phyloP scores from a whole-genome alignment of 2,329 filamentous ascomycete species.

The Calonectria hongkongensis region DNA sequence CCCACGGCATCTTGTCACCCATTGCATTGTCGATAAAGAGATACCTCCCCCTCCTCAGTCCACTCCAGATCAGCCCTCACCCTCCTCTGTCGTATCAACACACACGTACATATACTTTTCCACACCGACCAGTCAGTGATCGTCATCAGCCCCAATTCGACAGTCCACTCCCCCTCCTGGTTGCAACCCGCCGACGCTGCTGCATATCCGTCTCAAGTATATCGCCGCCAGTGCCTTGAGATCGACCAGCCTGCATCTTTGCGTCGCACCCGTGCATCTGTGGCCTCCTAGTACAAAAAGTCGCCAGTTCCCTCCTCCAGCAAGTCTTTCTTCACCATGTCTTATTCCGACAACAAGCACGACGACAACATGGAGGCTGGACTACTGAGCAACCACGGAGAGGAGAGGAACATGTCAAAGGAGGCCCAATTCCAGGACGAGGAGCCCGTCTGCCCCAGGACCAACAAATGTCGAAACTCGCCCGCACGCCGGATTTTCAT shows the following conservation, averaged over 20 bases:
- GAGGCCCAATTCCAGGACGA: conserved; percentile 53
- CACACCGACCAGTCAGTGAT: conserved; percentile 51
- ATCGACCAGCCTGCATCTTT: conserved; percentile 43
- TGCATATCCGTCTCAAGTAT: conserved; percentile 42
- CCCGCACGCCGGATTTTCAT: conserved; percentile 51
- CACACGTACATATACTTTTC: conserved; percentile 16
- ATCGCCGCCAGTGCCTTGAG: conserved; percentile 48
- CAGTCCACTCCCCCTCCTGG: conserved; percentile 43
- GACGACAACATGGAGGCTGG: conserved; percentile 56
- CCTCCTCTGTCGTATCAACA: conserved; percentile 48
- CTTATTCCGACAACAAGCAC: conserved; percentile 51
- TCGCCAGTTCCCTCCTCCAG: conserved; percentile 41
- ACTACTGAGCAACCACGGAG: conserved; percentile 54
- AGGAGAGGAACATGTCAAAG: conserved; percentile 56
- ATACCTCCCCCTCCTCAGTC: conserved; percentile 43
- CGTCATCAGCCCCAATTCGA: conserved; percentile 46
- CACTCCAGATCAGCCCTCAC: conserved; percentile 42
- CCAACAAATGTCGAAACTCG: conserved; percentile 44
- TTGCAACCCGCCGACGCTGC: conserved; percentile 44
- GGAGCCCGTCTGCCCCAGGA: conserved; percentile 47
- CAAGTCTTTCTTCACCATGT: conserved; percentile 41
- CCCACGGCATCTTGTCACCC: conserved; percentile 52
- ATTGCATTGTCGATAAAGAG: conserved; percentile 57
- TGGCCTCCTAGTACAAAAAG: conserved; percentile 50
- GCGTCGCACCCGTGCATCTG: conserved; percentile 40